Evolutionary conservation across 1,284 basidiomycete genomes (phyloP).

Genomic region (Rhodofomes roseus): DNA sequence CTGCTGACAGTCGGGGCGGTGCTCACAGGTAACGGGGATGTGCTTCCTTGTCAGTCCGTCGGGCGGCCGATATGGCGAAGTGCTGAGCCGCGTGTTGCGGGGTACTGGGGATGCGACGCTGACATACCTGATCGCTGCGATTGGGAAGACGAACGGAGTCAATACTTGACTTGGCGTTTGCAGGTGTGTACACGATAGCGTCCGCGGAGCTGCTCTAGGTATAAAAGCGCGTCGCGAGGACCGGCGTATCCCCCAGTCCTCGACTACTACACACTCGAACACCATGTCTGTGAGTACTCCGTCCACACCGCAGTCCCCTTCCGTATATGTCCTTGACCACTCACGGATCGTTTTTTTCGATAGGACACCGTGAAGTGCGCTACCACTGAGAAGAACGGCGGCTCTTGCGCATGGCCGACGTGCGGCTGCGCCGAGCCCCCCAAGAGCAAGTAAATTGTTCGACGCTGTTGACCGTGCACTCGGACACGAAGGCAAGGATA

Average conservation of each 20-base stretch:
- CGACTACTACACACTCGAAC: slow-evolving; percentile 1
- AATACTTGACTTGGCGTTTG: not conserved
- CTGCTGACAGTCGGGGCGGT: too few relatives aligned
- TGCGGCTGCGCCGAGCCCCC: slow-evolving; percentile 7
- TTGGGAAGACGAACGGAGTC: not conserved
- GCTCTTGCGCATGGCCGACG: slow-evolving; percentile 3
- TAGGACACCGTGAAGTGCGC: slow-evolving; percentile 8
- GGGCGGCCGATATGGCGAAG: not conserved
- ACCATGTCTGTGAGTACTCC: slow-evolving; percentile 3
- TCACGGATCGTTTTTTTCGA: too few relatives aligned
- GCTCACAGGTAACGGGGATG: too few relatives aligned
- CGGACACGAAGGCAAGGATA: not conserved
- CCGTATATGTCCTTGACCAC: not conserved
- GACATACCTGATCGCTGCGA: not conserved
- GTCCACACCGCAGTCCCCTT: too few relatives aligned
- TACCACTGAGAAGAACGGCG: slow-evolving; percentile 4
- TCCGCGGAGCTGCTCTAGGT: not conserved
- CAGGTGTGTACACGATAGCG: not conserved
- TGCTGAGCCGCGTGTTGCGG: not conserved
- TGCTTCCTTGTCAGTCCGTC: not conserved
- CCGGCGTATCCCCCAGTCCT: not conserved
- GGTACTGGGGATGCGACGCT: not conserved
- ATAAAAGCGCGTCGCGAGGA: not conserved
- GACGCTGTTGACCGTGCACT: not conserved
- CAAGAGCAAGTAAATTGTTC: slow-evolving; percentile 4